Conservation (phyloP, 305 asterid genomes). For the Fraxinus nigra region DNA sequence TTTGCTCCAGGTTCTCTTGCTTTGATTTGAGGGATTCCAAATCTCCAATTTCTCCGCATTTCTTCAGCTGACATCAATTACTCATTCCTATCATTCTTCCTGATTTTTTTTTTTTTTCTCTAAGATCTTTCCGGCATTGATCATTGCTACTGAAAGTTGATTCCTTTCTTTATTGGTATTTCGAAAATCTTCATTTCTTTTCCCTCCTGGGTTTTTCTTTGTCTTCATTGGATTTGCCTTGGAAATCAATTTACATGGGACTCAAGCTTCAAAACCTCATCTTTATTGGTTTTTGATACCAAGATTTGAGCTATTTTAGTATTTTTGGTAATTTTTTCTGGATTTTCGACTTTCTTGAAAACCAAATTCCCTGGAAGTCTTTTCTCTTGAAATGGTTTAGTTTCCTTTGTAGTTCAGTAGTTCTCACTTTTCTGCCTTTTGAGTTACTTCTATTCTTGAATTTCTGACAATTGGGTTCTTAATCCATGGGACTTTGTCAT, state of each 20-base stretch:
- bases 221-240: slow-evolving; percentile 23
- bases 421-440: slow-evolving; percentile 1
- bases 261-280: slow-evolving; percentile 33
- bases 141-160: slow-evolving; percentile 39
- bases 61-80: slow-evolving; percentile 29
- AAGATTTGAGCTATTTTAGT: slow-evolving; percentile 18
- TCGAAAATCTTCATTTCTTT: slow-evolving; percentile 7
- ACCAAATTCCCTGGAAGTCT: slow-evolving; percentile 16
- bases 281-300: slow-evolving; percentile 20
- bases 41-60: slow-evolving; percentile 30
- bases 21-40: slow-evolving; percentile 30
- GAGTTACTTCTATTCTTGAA: not conserved
- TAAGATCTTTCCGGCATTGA: slow-evolving; percentile 33
- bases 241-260: slow-evolving; percentile 16
- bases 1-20: slow-evolving; percentile 17
- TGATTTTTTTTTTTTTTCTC: slow-evolving; percentile 10
- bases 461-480: not conserved
- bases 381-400: slow-evolving; percentile 28
- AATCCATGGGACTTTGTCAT: slow-evolving; percentile 70
- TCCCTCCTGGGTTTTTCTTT: slow-evolving; percentile 16
- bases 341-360: not conserved
- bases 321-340: not conserved
- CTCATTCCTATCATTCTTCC: slow-evolving; percentile 31
- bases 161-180: slow-evolving; percentile 22
- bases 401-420: slow-evolving; percentile 14